Conservation (phyloP, 202 grass and related monocot genomes). For the Saccharum hybrid region DNA sequence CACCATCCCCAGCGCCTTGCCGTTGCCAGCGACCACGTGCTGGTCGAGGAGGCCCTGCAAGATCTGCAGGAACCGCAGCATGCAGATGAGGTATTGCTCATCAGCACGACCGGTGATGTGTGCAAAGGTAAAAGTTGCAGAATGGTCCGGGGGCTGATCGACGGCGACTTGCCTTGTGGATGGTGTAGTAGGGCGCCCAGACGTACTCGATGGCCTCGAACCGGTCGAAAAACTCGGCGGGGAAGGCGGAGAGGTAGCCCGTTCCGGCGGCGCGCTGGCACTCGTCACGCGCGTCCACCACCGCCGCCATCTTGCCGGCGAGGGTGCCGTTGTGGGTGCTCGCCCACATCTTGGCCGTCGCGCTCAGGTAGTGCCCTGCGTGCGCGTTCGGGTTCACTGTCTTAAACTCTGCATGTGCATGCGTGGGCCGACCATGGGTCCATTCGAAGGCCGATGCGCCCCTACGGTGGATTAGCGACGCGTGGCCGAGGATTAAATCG, state of each 20-base stretch:
- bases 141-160: not conserved
- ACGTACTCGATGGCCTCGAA: conserved; percentile 81
- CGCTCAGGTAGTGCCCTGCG: conserved; percentile 91
- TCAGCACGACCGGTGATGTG: not conserved
- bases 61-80: conserved; percentile 47
- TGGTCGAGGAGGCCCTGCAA: conserved; percentile 97
- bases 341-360: conserved; percentile 81
- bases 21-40: conserved; percentile 63
- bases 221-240: conserved; percentile 87
- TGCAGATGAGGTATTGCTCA: not conserved
- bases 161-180: conserved; percentile 74
- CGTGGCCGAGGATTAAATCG: too few relatives aligned
- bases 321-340: conserved; percentile 79
- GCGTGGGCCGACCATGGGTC: too few relatives aligned
- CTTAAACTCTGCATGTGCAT: too few relatives aligned
- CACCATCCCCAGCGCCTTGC: conserved; percentile 67
- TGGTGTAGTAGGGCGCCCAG: conserved; percentile 82
- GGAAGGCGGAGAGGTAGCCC: conserved; percentile 97
- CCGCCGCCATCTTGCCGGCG: conserved; percentile 62
- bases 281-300: conserved; percentile 62
- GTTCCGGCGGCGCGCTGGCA: conserved; percentile 72
- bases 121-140: too few relatives aligned
- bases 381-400: too few relatives aligned
- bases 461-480: too few relatives aligned
- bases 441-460: too few relatives aligned